A percentile compares a stretch with the other conserved stretches of the same genome.
Evolutionary conservation across 805 yeast species (phyloP).

Genomic region (Komagataella ulmi): DNA sequence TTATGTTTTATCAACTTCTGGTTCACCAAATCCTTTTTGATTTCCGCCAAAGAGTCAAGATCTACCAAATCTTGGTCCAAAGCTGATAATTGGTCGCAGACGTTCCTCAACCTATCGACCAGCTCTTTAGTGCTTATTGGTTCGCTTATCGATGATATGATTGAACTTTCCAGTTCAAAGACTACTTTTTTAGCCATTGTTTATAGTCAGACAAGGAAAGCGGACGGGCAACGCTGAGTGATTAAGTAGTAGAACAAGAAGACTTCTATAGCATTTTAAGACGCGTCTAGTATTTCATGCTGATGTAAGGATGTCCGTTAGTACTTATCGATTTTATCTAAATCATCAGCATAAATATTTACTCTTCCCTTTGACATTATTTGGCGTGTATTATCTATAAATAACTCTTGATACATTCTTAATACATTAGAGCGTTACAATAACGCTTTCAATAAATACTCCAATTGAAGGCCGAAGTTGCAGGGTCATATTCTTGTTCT

Average conservation of each 20-base stretch:
- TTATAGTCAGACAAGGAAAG: neutral
- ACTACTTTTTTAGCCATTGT: neutral
- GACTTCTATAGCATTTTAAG: neutral
- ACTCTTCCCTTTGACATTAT: neutral
- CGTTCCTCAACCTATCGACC: constrained; percentile 36
- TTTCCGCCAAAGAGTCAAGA: constrained; percentile 24
- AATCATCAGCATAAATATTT: neutral
- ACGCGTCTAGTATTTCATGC: neutral
- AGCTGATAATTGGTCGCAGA: constrained; percentile 51
- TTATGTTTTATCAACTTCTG: constrained; percentile 46
- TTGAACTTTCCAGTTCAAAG: constrained; percentile 12
- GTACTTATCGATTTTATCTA: neutral
- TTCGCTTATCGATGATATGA: constrained; percentile 42
- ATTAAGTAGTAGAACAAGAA: neutral
- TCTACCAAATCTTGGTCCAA: constrained; percentile 50
- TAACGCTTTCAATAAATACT: neutral
- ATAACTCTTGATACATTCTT: neutral
- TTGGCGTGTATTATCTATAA: neutral
- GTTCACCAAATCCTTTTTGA: constrained; percentile 40
- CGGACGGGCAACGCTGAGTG: neutral
- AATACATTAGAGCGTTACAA: neutral
- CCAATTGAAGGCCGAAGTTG: neutral
- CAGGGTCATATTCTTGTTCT: neutral
- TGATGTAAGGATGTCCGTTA: neutral
- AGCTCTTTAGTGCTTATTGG: constrained; percentile 54